A percentile compares a stretch with the other conserved stretches of the same genome.
Conservation (phyloP, 169 alveolate genomes). For the Theileria sp. region DNA sequence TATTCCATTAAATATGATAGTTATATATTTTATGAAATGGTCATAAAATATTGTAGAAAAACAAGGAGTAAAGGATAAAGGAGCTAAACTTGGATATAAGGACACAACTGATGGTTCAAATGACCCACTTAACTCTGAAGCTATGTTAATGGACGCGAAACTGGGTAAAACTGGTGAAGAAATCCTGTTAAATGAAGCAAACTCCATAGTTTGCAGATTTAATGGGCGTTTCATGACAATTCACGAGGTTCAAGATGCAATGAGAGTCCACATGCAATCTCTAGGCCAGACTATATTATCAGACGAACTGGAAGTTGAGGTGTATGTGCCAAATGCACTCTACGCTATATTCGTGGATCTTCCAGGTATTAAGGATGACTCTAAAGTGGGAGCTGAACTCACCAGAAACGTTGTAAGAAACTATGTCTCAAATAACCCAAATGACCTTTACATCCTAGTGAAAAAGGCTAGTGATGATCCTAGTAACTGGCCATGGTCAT, state of each 20-base stretch:
- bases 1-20: no score
- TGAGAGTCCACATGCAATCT: conserved; percentile 76
- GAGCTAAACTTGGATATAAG: neutral
- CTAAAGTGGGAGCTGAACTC: conserved; percentile 83
- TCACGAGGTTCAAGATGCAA: conserved; percentile 78
- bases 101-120: neutral
- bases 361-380: conserved; percentile 88
- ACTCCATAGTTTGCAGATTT: conserved; percentile 45
- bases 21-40: neutral
- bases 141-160: neutral
- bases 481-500: conserved; percentile 87
- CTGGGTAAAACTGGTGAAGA: conserved; percentile 19
- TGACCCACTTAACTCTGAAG: neutral
- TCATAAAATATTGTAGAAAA: neutral
- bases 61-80: neutral
- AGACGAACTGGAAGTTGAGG: conserved; percentile 82
- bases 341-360: conserved; percentile 87
- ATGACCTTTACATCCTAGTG: conserved; percentile 83
- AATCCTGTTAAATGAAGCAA: conserved; percentile 11
- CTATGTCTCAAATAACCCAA: conserved; percentile 85
- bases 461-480: conserved; percentile 88
- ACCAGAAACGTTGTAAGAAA: conserved; percentile 82
- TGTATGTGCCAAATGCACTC: conserved; percentile 82
- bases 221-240: conserved; percentile 70
- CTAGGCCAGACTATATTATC: conserved; percentile 73